Evolutionary conservation across 2,329 filamentous ascomycete genomes (phyloP).

Genomic region (Claviceps maximensis): DNA sequence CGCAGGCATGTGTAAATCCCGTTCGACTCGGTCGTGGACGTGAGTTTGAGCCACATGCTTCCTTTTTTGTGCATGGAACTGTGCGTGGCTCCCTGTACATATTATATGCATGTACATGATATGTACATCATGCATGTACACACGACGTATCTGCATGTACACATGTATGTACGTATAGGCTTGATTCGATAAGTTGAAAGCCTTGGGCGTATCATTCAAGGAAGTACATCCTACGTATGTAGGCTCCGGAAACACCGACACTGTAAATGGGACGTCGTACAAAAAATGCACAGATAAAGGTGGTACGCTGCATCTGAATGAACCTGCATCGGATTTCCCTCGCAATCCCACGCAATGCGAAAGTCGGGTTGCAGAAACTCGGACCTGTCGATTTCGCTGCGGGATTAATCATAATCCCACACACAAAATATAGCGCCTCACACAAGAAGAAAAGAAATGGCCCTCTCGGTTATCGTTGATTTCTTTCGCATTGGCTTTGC

Average conservation of each 20-base stretch:
- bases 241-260: too few species aligned
- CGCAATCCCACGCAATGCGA: background rate
- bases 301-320: background rate
- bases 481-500: background rate
- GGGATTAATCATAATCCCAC: background rate
- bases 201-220: too few species aligned
- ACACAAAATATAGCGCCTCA: background rate
- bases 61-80: background rate
- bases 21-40: background rate
- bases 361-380: background rate
- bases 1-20: background rate
- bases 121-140: background rate
- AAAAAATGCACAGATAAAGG: too few species aligned
- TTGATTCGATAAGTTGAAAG: too few species aligned
- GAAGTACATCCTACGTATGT: too few species aligned
- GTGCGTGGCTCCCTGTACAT: background rate
- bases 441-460: too few species aligned
- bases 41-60: background rate
- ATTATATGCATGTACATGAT: background rate
- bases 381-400: background rate
- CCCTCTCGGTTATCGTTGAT: background rate
- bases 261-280: too few species aligned
- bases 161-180: background rate
- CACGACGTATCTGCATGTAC: background rate
- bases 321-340: background rate